Evolutionary conservation across 2,329 filamentous ascomycete genomes (phyloP), one percentile per base, ranked within the genome.

Genomic region (Trichoderma endophyticum): DNA sequence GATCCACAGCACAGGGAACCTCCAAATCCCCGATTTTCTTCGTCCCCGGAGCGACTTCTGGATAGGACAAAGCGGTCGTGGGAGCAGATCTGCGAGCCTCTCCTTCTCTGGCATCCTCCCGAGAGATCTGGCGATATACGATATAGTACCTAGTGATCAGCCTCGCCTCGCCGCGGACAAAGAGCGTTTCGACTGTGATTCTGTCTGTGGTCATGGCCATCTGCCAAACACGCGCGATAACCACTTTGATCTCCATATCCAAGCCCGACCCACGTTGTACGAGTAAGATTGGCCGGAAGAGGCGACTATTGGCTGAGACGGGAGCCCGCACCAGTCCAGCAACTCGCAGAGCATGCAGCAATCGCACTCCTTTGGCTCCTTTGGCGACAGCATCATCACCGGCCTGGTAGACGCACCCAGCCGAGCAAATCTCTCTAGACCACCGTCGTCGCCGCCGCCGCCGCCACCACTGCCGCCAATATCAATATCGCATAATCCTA

Each of bases 281-380:
- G 57, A 69, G 57, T 51, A 66, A 69, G 66, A 69, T 56, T 56
- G 48, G 15, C 65, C 36, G 24, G 59, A 30, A 32, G 71, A 72
- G 64, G 57, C 56, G 24, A 63, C 36, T 57, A 61, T 62, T 54
- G 54, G 43, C 64, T 63, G 64, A 57, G 28, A 72, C 64, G 59
- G 59, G 14, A 70, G 57, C 57, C 57, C 57, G 66, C 56, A 59
- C 61, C 59, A 59, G 64, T 48, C 51, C 34, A 67, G 68, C 32
- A 71, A 21, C 51, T 39, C 15, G 34, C 43, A 54, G 73, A 78
- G 77, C 72, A 80, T 79, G 78, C 75, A 74, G 71, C 75, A 75
- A 73, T 71, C 74, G 70, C 75, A 71, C 73, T 72, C 75, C 69
- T 76, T 74, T 73, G 74, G 74, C 73, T 72, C 75, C 69, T 76